phyloP scores from a whole-genome alignment of 1,139 yeast genomes.

The Hyphopichia burtonii region DNA sequence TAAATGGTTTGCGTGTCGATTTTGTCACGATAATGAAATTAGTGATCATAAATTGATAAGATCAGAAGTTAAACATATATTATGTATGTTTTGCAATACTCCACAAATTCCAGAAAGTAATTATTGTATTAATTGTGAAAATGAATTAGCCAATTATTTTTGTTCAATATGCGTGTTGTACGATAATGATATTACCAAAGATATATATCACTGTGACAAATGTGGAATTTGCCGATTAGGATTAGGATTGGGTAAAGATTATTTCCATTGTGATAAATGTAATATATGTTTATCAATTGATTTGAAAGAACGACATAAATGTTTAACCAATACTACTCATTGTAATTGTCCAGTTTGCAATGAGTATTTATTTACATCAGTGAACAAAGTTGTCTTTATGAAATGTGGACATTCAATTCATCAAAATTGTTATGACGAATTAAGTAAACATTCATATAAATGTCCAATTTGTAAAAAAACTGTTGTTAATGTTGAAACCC shows the following conservation, averaged over 20 bases:
- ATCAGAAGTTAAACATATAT: slow-evolving; percentile 60
- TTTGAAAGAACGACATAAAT: slow-evolving; percentile 71
- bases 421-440: slow-evolving; percentile 76
- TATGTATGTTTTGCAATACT: slow-evolving; percentile 77
- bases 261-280: slow-evolving; percentile 88
- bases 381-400: slow-evolving; percentile 85
- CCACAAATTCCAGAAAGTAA: slow-evolving; percentile 70
- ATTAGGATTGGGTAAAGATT: slow-evolving; percentile 81
- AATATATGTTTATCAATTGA: slow-evolving; percentile 86
- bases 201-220: slow-evolving; percentile 86
- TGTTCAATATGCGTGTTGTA: slow-evolving; percentile 78
- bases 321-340: slow-evolving; percentile 84
- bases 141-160: slow-evolving; percentile 69
- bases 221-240: slow-evolving; percentile 95
- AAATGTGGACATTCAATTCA: slow-evolving; percentile 94
- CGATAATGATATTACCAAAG: slow-evolving; percentile 78
- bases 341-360: slow-evolving; percentile 93
- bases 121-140: slow-evolving; percentile 66
- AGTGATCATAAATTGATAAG: slow-evolving; percentile 63
- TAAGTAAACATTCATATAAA: slow-evolving; percentile 76
- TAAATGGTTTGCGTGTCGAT: slow-evolving; percentile 77
- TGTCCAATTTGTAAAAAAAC: slow-evolving; percentile 91
- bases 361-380: slow-evolving; percentile 86
- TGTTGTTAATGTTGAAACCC: slow-evolving; percentile 81
- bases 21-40: slow-evolving; percentile 73